These are phyloP conservation scores for Juncus inflexus DNA, from an alignment of 176 grass and related monocot genomes.

Conservation along the genomic window DNA sequence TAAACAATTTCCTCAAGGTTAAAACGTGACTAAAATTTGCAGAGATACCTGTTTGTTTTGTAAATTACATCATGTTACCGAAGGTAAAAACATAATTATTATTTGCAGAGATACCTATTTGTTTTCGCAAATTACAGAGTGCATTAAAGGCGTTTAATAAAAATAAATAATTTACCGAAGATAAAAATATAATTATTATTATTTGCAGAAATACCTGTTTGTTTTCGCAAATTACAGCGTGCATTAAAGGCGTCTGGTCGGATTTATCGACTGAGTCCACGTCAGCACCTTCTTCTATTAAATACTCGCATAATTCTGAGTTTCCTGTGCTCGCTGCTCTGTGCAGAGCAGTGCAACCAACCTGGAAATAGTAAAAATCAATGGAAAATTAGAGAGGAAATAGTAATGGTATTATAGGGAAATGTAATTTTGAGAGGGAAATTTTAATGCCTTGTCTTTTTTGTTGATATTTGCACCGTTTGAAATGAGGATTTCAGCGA, in stretches of 20 bases:
- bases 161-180: too few relatives aligned
- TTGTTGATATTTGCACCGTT: slow-evolving; percentile 77
- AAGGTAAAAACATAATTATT: too few relatives aligned
- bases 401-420: background rate
- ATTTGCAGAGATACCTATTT: too few relatives aligned
- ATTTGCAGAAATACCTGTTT: too few relatives aligned
- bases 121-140: too few relatives aligned
- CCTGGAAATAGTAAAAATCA: slow-evolving; percentile 25
- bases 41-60: slow-evolving; percentile 60
- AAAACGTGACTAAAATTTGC: slow-evolving; percentile 2
- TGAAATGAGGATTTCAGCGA: slow-evolving; percentile 64
- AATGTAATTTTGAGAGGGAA: slow-evolving; percentile 11
- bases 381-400: slow-evolving; percentile 13
- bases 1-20: background rate
- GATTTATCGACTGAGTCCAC: slow-evolving; percentile 65
- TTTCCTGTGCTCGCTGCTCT: slow-evolving; percentile 91
- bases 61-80: slow-evolving; percentile 58
- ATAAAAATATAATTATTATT: too few relatives aligned
- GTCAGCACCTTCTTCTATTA: slow-evolving; percentile 96
- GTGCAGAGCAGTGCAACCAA: slow-evolving; percentile 85
- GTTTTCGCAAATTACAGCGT: too few relatives aligned
- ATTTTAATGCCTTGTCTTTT: slow-evolving; percentile 73
- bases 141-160: slow-evolving; percentile 48
- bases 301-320: slow-evolving; percentile 63
- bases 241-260: slow-evolving; percentile 61